A percentile compares a stretch with the other conserved stretches of the same genome.
Conservation (phyloP, 345 rosid species). For the Camelina hispida region DNA sequence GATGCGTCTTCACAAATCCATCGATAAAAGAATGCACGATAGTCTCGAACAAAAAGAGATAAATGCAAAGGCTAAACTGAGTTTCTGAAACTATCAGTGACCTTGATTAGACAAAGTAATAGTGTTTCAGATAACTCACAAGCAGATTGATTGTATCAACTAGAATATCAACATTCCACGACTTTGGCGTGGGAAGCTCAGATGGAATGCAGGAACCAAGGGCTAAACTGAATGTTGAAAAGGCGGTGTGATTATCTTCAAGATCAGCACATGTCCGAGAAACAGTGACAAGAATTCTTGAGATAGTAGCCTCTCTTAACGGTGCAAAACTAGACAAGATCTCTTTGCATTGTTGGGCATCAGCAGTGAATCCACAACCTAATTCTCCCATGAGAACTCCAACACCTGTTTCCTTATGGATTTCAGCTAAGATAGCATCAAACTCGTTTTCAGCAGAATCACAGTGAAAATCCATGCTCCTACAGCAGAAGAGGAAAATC, state of each 20-base stretch:
- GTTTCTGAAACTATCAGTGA: constrained; percentile 1
- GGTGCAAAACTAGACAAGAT: constrained; percentile 76
- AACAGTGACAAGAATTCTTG: constrained; percentile 71
- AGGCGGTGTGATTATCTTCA: constrained; percentile 50
- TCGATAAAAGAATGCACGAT: constrained; percentile 1
- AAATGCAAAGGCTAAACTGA: not conserved
- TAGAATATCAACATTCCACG: constrained; percentile 83
- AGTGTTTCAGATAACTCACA: constrained; percentile 52
- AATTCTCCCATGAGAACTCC: constrained; percentile 85
- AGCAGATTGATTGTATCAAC: constrained; percentile 74
- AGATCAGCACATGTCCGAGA: constrained; percentile 50
- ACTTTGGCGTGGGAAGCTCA: constrained; percentile 48
- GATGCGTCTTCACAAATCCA: not conserved
- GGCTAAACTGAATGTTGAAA: constrained; percentile 74
- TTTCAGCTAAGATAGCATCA: constrained; percentile 79
- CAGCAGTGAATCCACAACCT: constrained; percentile 88
- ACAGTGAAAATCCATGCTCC: constrained; percentile 54
- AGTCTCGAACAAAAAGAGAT: not conserved
- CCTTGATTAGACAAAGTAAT: constrained; percentile 1
- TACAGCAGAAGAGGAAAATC: constrained; percentile 38
- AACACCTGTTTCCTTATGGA: constrained; percentile 76
- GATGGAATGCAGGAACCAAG: constrained; percentile 60
- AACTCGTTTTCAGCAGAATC: constrained; percentile 65
- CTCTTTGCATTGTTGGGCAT: constrained; percentile 68
- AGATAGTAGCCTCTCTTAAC: constrained; percentile 67